A percentile compares a stretch with the other conserved stretches of the same genome.
These are phyloP conservation scores for Aspergillaceae sp. DNA, from an alignment of 2,329 filamentous ascomycete species.

Conservation along the genomic window DNA sequence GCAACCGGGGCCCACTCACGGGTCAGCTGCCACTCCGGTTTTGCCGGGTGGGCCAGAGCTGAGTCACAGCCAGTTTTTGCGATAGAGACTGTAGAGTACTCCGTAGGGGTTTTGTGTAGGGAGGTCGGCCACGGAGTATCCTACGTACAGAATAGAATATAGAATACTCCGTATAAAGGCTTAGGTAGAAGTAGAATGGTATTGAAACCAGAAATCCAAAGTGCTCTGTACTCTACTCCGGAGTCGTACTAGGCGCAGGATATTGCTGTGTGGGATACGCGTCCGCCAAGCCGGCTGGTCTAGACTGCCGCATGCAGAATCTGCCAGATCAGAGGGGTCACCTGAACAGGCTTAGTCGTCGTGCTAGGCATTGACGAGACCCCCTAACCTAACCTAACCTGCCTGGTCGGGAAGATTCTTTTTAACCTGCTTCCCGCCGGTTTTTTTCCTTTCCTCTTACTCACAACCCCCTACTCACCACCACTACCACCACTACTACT, in stretches of 20 bases:
- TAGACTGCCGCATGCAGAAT: slow-evolving; percentile 13
- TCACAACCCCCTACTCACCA: too few species aligned
- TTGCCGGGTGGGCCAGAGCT: neutral
- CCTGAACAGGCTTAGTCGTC: neutral
- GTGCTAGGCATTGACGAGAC: too few species aligned
- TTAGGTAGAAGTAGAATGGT: too few species aligned
- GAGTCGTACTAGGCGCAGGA: neutral
- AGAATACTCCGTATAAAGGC: too few species aligned
- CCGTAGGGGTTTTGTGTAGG: neutral
- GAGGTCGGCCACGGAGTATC: neutral
- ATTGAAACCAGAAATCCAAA: too few species aligned
- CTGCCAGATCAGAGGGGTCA: slow-evolving; percentile 14
- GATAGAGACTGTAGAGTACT: neutral
- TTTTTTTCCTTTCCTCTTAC: too few species aligned
- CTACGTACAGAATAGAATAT: neutral
- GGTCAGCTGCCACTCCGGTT: neutral
- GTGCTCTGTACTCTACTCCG: neutral
- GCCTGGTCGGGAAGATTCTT: neutral
- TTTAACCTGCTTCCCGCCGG: too few species aligned
- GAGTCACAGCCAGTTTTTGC: neutral
- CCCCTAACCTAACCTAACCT: neutral
- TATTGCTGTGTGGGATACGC: neutral
- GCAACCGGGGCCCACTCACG: neutral
- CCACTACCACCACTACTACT: too few species aligned
- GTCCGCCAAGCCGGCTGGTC: slow-evolving; percentile 3